phyloP scores from a whole-genome alignment of 306 rosid species.

The Quercus gilva region DNA sequence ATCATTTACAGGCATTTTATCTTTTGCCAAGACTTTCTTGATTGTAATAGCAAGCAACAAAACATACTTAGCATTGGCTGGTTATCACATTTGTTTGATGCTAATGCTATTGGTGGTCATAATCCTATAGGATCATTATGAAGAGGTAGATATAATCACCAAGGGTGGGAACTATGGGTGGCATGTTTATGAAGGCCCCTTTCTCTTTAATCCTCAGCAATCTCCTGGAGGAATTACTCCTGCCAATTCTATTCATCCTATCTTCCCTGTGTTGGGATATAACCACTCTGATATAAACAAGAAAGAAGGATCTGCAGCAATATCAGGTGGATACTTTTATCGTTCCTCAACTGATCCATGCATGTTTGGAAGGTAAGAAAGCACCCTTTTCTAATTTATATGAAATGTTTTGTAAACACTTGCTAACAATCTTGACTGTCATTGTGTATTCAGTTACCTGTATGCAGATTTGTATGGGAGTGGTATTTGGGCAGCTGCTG shows the following conservation, averaged over 20 bases:
- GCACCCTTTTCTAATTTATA: neutral
- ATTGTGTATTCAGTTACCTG: constrained; percentile 23
- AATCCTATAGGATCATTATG: constrained; percentile 29
- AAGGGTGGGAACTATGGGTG: constrained; percentile 48
- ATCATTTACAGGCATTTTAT: neutral
- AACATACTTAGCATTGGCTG: no score
- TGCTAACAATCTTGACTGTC: neutral
- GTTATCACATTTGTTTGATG: neutral
- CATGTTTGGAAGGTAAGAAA: constrained; percentile 35
- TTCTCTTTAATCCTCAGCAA: constrained; percentile 19
- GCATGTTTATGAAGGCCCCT: constrained; percentile 36
- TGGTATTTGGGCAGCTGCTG: constrained; percentile 17
- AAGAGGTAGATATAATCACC: constrained; percentile 34
- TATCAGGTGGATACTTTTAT: constrained; percentile 40
- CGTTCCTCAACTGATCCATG: constrained; percentile 42
- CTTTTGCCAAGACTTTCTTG: neutral
- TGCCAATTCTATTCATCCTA: constrained; percentile 23
- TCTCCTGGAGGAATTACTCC: constrained; percentile 32
- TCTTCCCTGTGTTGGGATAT: constrained; percentile 35
- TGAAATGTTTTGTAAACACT: neutral
- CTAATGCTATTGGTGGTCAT: neutral
- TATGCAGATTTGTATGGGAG: constrained; percentile 29
- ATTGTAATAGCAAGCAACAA: no score
- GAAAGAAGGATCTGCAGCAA: constrained; percentile 22
- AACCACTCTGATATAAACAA: constrained; percentile 26